These are phyloP conservation scores for Diaporthe ampelina DNA, from an alignment of 2,329 filamentous ascomycete species.

Conservation along the genomic window DNA sequence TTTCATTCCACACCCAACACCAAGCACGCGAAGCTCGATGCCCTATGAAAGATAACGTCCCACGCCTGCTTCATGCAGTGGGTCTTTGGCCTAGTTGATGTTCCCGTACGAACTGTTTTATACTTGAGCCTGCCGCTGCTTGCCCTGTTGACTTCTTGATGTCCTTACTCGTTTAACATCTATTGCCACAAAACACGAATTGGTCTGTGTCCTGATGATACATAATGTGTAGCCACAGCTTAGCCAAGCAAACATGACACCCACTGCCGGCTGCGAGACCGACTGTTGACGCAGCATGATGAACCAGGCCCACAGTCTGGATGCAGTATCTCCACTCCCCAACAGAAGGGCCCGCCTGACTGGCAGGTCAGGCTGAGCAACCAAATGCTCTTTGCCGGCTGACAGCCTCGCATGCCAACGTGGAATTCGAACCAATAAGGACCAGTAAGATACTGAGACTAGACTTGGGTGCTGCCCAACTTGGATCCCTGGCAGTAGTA, in stretches of 20 bases:
- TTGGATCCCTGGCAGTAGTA: too few species aligned
- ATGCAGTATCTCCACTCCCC: conserved; percentile 16
- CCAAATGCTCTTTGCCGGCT: neutral
- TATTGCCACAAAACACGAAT: too few species aligned
- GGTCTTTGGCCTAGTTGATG: neutral
- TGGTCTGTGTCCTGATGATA: neutral
- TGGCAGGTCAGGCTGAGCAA: conserved; percentile 11
- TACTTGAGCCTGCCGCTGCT: neutral
- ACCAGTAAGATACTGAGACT: neutral
- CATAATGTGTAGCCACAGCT: neutral
- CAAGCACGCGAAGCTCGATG: neutral
- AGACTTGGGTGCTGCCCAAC: neutral
- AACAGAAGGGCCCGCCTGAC: conserved; percentile 5
- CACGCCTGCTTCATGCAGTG: conserved; percentile 20
- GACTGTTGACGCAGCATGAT: conserved; percentile 1
- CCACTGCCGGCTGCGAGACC: neutral
- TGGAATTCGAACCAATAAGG: neutral
- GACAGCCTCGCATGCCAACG: conserved; percentile 12
- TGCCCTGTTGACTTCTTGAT: neutral
- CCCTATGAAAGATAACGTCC: neutral
- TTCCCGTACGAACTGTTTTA: neutral
- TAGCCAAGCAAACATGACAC: neutral
- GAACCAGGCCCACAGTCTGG: conserved; percentile 1
- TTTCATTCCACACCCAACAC: conserved; percentile 6
- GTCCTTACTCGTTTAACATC: neutral